phyloP scores from a whole-genome alignment of 2,329 filamentous ascomycete species.

The Sporothrix luriei region DNA sequence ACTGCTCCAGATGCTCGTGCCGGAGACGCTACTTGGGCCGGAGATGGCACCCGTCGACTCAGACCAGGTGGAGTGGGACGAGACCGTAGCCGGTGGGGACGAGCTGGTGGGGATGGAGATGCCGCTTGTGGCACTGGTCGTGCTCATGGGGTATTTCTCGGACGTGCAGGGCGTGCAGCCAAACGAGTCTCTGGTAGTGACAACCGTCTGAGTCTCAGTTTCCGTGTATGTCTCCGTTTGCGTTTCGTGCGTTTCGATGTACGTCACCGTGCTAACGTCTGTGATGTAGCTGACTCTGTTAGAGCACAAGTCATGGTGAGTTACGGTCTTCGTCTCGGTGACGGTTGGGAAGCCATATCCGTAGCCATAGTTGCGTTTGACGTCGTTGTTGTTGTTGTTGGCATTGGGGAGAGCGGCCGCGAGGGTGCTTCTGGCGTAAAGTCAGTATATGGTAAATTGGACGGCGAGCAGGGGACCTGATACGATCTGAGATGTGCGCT shows the following conservation, averaged over 20 bases:
- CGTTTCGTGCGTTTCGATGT: background rate
- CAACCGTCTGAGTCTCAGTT: constrained; percentile 5
- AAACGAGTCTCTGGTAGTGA: constrained; percentile 12
- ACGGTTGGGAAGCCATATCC: constrained; percentile 33
- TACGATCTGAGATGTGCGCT: background rate
- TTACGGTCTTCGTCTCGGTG: constrained; percentile 34
- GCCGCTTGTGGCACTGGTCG: background rate
- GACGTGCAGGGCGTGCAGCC: constrained; percentile 29
- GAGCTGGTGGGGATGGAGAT: background rate
- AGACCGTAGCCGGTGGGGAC: background rate
- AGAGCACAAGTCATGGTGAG: constrained; percentile 28
- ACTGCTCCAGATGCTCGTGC: constrained; percentile 6
- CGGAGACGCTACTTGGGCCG: background rate
- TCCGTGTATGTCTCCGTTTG: constrained; percentile 18
- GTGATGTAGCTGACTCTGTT: constrained; percentile 19
- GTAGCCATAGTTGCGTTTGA: constrained; percentile 30
- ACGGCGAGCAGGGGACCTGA: too few species aligned
- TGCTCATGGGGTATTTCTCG: constrained; percentile 19
- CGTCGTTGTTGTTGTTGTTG: constrained; percentile 29
- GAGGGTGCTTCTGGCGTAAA: constrained; percentile 28
- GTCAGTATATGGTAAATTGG: background rate
- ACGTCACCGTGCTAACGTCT: constrained; percentile 27
- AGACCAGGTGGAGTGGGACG: constrained; percentile 14
- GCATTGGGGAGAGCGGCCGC: constrained; percentile 32
- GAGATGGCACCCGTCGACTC: constrained; percentile 24